Base-by-base conservation (phyloP, 2,329 filamentous ascomycete genomes). In the Coniella vitis region DNA sequence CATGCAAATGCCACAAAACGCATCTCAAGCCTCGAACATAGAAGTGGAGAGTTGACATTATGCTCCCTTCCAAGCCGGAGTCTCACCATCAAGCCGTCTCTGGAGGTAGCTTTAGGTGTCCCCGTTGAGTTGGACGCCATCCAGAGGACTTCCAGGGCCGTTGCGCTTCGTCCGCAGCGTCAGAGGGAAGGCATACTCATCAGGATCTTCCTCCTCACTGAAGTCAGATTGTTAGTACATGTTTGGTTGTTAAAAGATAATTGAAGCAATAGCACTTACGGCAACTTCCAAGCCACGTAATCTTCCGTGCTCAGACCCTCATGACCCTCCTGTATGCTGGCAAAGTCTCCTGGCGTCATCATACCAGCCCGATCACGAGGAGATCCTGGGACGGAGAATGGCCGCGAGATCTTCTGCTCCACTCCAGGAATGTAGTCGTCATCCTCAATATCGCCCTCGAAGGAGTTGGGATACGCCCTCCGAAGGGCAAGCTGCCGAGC, bases 281-380 rank as follows among this genome's bases (percentile, higher is more conserved):
- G 93, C 51, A 97, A 74, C 71, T 94, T 95, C 93, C 93, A 98
- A 29, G 91, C 87, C 61, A 97, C 89, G 66, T 98, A 97, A 64
- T 98, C 93, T 69, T 98, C 93, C 0, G 93, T 97, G 70, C 78
- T 93, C 58, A 98, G 71, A 1, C 91, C 90, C 67, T 98, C 93
- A 38, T 86, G 85, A 38, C 90, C 89, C 69, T 98, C 93, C 69
- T 97, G 93, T 48, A 98, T 73, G 58, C 89, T 95, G 22, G 90
- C 93, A 75, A 97, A 97, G 67, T 98, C 93, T 40, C 93, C 93
- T 7, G 93, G 93, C 1, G 93, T 98, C 93, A 98, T 97, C 90
- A 96, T 95, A 47, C 93, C 93, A 38, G 85, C 85, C 31, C 90
- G 81, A 64, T 95, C 90, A 54, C 90, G 79, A 9, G 93, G 93